Conservation (phyloP, 2,329 filamentous ascomycete genomes). For the Onygena corvina region DNA sequence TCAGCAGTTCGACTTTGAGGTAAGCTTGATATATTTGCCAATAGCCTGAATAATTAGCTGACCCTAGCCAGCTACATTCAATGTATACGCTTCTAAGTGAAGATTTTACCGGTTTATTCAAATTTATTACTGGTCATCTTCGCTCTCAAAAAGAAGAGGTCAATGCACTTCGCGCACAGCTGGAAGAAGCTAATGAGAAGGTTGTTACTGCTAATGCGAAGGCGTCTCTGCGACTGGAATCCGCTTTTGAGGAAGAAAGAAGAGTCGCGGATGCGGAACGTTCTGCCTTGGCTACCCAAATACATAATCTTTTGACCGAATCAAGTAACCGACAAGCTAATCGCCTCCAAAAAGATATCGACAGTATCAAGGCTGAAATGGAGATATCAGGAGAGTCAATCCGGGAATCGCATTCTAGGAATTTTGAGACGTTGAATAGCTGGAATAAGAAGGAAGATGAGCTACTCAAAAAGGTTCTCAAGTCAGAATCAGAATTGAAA, state of each 20-base stretch:
- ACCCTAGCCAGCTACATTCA: conserved; percentile 52
- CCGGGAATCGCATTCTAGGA: conserved; percentile 52
- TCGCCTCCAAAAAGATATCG: conserved; percentile 54
- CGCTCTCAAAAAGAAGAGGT: conserved; percentile 66
- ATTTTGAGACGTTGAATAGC: conserved; percentile 57
- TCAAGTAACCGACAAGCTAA: conserved; percentile 63
- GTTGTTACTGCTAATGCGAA: conserved; percentile 56
- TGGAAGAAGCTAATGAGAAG: conserved; percentile 56
- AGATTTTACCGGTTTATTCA: conserved; percentile 77
- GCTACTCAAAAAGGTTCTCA: conserved; percentile 58
- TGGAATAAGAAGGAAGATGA: conserved; percentile 60
- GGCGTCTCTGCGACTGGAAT: conserved; percentile 54
- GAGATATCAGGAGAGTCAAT: conserved; percentile 52
- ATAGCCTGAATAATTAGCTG: conserved; percentile 12
- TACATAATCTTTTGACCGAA: conserved; percentile 61
- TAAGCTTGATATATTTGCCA: conserved; percentile 20
- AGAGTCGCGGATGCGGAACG: conserved; percentile 61
- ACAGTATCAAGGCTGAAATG: conserved; percentile 53
- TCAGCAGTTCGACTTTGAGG: conserved; percentile 63
- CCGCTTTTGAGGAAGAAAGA: conserved; percentile 64
- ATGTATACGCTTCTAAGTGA: conserved; percentile 75
- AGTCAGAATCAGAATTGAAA: conserved; percentile 67
- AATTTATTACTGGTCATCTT: conserved; percentile 63
- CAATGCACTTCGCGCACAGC: conserved; percentile 56
- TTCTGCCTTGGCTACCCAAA: conserved; percentile 60